These are phyloP conservation scores for Ramichloridium luteum DNA, from an alignment of 2,329 filamentous ascomycete species.

Conservation along the genomic window DNA sequence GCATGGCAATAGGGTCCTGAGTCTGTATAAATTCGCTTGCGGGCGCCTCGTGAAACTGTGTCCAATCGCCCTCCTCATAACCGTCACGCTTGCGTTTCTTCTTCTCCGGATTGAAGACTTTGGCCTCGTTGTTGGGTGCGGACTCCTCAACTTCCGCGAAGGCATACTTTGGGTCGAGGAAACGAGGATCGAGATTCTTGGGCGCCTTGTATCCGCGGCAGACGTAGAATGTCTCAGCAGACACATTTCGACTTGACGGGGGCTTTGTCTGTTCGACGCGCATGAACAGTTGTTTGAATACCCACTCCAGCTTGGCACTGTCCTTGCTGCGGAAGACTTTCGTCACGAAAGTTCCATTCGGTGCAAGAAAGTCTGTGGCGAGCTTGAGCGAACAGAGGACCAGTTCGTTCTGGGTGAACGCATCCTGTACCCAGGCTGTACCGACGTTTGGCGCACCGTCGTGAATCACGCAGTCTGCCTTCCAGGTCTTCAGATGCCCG, in stretches of 20 bases:
- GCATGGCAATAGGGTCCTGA: slow-evolving; percentile 79
- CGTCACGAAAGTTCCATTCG: slow-evolving; percentile 88
- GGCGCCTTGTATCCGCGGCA: slow-evolving; percentile 92
- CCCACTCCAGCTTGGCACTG: slow-evolving; percentile 91
- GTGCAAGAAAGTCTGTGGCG: slow-evolving; percentile 80
- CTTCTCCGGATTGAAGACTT: slow-evolving; percentile 92
- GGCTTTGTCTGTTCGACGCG: slow-evolving; percentile 97
- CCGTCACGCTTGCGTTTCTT: slow-evolving; percentile 97
- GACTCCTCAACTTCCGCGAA: slow-evolving; percentile 84
- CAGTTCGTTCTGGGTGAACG: slow-evolving; percentile 92
- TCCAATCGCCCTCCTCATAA: slow-evolving; percentile 93
- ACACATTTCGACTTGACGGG: slow-evolving; percentile 88
- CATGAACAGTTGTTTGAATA: slow-evolving; percentile 89
- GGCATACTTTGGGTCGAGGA: slow-evolving; percentile 77
- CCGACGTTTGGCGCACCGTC: slow-evolving; percentile 97
- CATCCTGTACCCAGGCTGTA: slow-evolving; percentile 96
- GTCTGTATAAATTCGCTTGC: slow-evolving; percentile 93
- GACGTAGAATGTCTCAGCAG: slow-evolving; percentile 96
- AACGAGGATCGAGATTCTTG: slow-evolving; percentile 82
- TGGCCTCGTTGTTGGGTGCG: slow-evolving; percentile 89
- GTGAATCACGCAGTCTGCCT: slow-evolving; percentile 88
- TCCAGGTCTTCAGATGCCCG: slow-evolving; percentile 86
- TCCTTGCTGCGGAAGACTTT: slow-evolving; percentile 97
- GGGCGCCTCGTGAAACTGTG: slow-evolving; percentile 76
- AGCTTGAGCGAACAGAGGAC: slow-evolving; percentile 83